These are phyloP conservation scores for Russula emetica DNA, from an alignment of 768 basidiomycete species.

Conservation along the genomic window DNA sequence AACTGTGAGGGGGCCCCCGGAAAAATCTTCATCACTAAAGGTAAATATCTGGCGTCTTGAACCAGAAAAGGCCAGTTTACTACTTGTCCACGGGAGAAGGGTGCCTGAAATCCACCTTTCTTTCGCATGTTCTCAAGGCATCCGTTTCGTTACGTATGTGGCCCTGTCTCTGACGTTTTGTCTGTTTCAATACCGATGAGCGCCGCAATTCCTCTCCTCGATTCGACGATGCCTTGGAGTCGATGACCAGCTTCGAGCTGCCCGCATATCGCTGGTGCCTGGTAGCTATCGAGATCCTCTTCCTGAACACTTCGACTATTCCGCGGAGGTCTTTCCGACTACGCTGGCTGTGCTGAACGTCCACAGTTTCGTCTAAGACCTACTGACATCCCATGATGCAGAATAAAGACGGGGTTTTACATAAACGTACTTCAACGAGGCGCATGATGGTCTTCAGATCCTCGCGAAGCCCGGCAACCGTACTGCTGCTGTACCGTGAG, in stretches of 20 bases:
- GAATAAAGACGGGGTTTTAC: not conserved
- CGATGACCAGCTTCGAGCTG: conserved; percentile 67
- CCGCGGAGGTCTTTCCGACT: conserved; percentile 46
- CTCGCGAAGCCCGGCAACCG: conserved; percentile 68
- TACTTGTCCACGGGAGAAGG: not conserved
- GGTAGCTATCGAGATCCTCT: conserved; percentile 2
- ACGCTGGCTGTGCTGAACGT: conserved; percentile 62
- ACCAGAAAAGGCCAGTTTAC: not conserved
- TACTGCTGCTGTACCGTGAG: conserved; percentile 65
- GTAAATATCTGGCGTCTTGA: conserved; percentile 42
- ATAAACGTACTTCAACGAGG: conserved; percentile 56
- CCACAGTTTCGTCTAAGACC: conserved; percentile 65
- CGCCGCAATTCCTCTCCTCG: conserved; percentile 62
- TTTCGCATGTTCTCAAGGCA: conserved; percentile 43
- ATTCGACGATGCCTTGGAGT: conserved; percentile 52
- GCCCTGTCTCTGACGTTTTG: conserved; percentile 54
- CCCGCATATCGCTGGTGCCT: conserved; percentile 60
- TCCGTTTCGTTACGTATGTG: conserved; percentile 42
- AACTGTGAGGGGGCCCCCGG: not conserved
- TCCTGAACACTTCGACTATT: conserved; percentile 47
- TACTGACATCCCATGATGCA: conserved; percentile 47
- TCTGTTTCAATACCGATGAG: conserved; percentile 48
- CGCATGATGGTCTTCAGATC: conserved; percentile 60
- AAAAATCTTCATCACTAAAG: conserved; percentile 26
- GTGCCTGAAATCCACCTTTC: conserved; percentile 44